A percentile compares a stretch with the other conserved stretches of the same genome.
Evolutionary conservation across 1,284 basidiomycete genomes (phyloP).

Genomic region (Cystobasidium pallidum): DNA sequence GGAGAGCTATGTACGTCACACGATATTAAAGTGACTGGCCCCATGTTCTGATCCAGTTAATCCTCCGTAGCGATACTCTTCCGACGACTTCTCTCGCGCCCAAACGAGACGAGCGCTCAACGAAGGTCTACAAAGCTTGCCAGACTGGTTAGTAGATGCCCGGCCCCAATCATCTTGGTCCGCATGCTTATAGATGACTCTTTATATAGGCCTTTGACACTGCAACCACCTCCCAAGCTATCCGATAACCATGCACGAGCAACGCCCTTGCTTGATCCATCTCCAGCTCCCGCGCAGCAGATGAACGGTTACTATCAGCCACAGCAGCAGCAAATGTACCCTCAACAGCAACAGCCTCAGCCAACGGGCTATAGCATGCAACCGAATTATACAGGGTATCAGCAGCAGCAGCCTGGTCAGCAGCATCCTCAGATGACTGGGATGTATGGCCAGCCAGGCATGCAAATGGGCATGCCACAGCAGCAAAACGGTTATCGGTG

Average conservation of each 20-base stretch:
- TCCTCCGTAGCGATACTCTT: slow-evolving; percentile 27
- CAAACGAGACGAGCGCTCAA: slow-evolving; percentile 36
- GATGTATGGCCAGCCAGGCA: slow-evolving; percentile 22
- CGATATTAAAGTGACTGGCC: background rate
- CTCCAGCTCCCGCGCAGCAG: slow-evolving; percentile 24
- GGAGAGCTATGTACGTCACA: slow-evolving; percentile 30
- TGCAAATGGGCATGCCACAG: slow-evolving; percentile 27
- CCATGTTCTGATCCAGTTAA: too few species aligned
- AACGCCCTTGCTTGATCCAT: slow-evolving; percentile 3
- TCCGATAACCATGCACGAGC: slow-evolving; percentile 10
- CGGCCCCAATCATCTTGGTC: background rate
- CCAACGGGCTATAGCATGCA: slow-evolving; percentile 28
- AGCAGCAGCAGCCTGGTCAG: slow-evolving; percentile 19
- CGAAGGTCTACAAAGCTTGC: slow-evolving; percentile 31
- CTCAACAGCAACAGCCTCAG: slow-evolving; percentile 30
- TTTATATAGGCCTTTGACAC: slow-evolving; percentile 30
- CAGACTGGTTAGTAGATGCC: slow-evolving; percentile 25
- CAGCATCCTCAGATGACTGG: slow-evolving; percentile 40
- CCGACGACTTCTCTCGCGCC: slow-evolving; percentile 31
- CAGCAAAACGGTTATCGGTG: slow-evolving; percentile 23
- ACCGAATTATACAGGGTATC: slow-evolving; percentile 22
- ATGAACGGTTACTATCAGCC: slow-evolving; percentile 20
- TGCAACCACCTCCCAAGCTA: slow-evolving; percentile 40
- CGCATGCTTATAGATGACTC: background rate
- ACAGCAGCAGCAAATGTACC: slow-evolving; percentile 30